phyloP scores from a whole-genome alignment of 371 early-diverging fungal genomes.

The Blakeslea trispora region DNA sequence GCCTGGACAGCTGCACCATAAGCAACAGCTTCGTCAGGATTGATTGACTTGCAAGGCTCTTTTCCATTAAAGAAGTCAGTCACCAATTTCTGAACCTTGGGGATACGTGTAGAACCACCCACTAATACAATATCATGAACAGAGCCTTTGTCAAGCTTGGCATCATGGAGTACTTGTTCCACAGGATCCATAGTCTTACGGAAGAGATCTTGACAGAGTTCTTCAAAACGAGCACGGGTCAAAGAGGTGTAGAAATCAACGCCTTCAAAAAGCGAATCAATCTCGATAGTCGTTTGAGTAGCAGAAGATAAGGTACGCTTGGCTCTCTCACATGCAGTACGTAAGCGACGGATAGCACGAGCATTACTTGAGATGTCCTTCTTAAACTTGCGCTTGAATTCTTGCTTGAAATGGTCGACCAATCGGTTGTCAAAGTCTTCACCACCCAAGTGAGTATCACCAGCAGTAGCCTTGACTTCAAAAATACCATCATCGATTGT shows the following conservation, averaged over 20 bases:
- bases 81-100: slow-evolving; percentile 97
- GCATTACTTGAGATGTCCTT: slow-evolving; percentile 77
- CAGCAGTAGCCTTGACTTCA: slow-evolving; percentile 92
- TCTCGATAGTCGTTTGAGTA: slow-evolving; percentile 78
- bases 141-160: slow-evolving; percentile 85
- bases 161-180: slow-evolving; percentile 82
- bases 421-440: slow-evolving; percentile 95
- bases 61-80: slow-evolving; percentile 95
- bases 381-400: slow-evolving; percentile 80
- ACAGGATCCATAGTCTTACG: slow-evolving; percentile 82
- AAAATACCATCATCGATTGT: slow-evolving; percentile 94
- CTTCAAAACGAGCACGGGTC: slow-evolving; percentile 92
- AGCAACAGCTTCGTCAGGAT: slow-evolving; percentile 97
- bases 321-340: slow-evolving; percentile 93
- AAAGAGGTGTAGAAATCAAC: slow-evolving; percentile 83
- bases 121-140: slow-evolving; percentile 97
- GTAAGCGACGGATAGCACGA: slow-evolving; percentile 87
- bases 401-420: slow-evolving; percentile 75
- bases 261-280: slow-evolving; percentile 89
- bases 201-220: slow-evolving; percentile 86
- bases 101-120: slow-evolving; percentile 99
- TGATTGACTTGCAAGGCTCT: slow-evolving; percentile 92
- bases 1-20: slow-evolving; percentile 98
- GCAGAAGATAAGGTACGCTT: slow-evolving; percentile 93
- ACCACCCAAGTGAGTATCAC: slow-evolving; percentile 96